Percentiles rank a stretch among this genome's conserved stretches.
phyloP scores from a whole-genome alignment of 2,329 filamentous ascomycete genomes.

The Colletotrichum ledebouriae region DNA sequence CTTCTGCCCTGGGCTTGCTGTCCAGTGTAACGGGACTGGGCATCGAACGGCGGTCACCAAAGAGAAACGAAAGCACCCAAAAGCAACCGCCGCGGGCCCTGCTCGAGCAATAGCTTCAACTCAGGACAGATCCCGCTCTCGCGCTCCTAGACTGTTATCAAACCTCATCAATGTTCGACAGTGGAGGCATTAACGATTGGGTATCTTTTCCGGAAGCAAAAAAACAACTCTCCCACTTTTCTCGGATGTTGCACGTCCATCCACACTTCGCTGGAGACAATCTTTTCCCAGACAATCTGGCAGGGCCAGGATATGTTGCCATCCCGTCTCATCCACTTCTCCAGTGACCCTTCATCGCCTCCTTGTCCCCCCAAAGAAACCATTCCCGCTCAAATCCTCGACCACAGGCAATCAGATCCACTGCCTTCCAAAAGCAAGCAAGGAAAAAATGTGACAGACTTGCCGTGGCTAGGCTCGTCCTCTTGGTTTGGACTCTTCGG shows the following conservation, averaged over 20 bases:
- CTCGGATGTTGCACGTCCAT: slow-evolving; percentile 15
- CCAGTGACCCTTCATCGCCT: slow-evolving; percentile 9
- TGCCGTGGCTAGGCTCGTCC: slow-evolving; percentile 8
- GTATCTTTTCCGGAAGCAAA: slow-evolving; percentile 2
- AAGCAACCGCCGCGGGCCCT: slow-evolving; percentile 10
- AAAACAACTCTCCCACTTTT: not conserved
- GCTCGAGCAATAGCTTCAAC: slow-evolving; percentile 16
- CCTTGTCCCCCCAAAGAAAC: slow-evolving; percentile 22
- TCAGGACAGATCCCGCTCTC: not conserved
- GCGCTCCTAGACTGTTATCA: not conserved
- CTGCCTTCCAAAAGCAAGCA: slow-evolving; percentile 35
- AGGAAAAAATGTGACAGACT: slow-evolving; percentile 10
- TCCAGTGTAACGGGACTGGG: not conserved
- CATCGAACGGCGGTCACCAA: slow-evolving; percentile 10
- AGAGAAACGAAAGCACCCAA: slow-evolving; percentile 7
- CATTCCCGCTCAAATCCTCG: slow-evolving; percentile 2
- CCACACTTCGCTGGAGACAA: slow-evolving; percentile 24
- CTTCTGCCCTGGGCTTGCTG: not conserved
- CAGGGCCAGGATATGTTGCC: slow-evolving; percentile 23
- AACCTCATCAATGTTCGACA: slow-evolving; percentile 30
- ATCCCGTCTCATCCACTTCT: slow-evolving; percentile 31
- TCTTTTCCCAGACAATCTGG: slow-evolving; percentile 7
- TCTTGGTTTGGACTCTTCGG: slow-evolving; percentile 18
- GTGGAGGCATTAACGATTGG: slow-evolving; percentile 15
- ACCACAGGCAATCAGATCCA: slow-evolving; percentile 12